Conservation (phyloP, 2,329 filamentous ascomycete species). For the Tolypocladium cylindrosporum region DNA sequence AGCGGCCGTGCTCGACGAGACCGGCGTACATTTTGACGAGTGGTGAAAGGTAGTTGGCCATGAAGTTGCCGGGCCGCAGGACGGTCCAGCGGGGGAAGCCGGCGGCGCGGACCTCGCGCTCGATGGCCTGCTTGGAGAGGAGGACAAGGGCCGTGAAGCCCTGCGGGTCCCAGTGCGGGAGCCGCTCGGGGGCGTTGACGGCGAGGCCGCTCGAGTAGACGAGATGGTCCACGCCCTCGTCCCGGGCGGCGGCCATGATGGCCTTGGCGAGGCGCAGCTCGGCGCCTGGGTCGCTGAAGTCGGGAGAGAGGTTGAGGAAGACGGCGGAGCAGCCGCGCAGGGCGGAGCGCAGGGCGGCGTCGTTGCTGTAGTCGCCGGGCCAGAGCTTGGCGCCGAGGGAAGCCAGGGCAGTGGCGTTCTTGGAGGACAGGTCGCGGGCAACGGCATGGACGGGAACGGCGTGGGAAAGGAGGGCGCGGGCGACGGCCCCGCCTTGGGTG, state of each 20-base stretch:
- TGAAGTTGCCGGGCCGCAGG: constrained; percentile 39
- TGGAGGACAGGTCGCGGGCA: constrained; percentile 18
- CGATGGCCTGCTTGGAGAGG: constrained; percentile 30
- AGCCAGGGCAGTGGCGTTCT: constrained; percentile 17
- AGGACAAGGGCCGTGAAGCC: constrained; percentile 18
- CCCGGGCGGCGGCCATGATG: constrained; percentile 25
- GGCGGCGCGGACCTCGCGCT: constrained; percentile 23
- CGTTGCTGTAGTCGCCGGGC: constrained; percentile 23
- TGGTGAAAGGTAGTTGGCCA: constrained; percentile 37
- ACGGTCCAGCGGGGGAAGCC: constrained; percentile 36
- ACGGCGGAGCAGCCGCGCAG: constrained; percentile 18
- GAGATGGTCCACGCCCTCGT: constrained; percentile 24
- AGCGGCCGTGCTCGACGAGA: constrained; percentile 25
- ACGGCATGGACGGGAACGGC: constrained; percentile 22
- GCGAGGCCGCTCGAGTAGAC: constrained; percentile 25
- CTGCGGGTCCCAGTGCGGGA: constrained; percentile 15
- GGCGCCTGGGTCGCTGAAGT: constrained; percentile 17
- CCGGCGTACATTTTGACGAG: constrained; percentile 28
- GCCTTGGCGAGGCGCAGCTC: constrained; percentile 18
- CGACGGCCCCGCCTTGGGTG: constrained; percentile 25
- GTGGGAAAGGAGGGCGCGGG: constrained; percentile 20
- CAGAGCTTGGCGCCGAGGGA: constrained; percentile 21
- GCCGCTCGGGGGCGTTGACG: constrained; percentile 16
- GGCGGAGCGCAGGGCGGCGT: constrained; percentile 15
- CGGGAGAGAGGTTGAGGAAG: constrained; percentile 23